Evolutionary conservation across 139 green algal species (phyloP).

Genomic region (Micromonas commoda): DNA sequence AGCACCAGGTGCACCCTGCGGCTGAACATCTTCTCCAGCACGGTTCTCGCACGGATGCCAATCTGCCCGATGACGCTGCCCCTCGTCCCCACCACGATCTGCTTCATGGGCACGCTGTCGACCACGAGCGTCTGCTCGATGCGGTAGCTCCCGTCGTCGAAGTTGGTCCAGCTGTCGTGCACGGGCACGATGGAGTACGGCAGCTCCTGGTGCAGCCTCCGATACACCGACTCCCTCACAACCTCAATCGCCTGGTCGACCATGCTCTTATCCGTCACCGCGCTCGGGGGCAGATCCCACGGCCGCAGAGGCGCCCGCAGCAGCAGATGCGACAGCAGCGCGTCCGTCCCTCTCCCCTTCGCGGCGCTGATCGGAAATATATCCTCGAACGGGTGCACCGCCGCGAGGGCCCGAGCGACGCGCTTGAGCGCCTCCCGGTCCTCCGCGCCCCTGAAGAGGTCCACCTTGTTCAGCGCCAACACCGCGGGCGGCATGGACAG

Average conservation of each 20-base stretch:
- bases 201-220: constrained; percentile 6
- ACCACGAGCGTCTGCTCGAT: constrained; percentile 15
- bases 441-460: neutral
- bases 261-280: neutral
- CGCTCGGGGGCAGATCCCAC: neutral
- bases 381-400: neutral
- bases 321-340: neutral
- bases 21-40: neutral
- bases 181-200: constrained; percentile 6
- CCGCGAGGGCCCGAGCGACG: neutral
- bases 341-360: neutral
- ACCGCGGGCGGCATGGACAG: neutral
- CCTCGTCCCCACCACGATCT: constrained; percentile 12
- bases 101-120: neutral
- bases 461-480: constrained; percentile 17
- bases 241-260: constrained; percentile 3
- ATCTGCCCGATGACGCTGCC: constrained; percentile 15
- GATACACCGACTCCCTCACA: constrained; percentile 13
- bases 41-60: neutral
- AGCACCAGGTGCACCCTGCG: neutral
- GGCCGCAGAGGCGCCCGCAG: neutral
- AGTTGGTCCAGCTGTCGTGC: constrained; percentile 4
- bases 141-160: neutral
- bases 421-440: neutral
- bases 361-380: neutral